phyloP scores from a whole-genome alignment of 495 filamentous ascomycete species.

The Chlorociboria aeruginascens region DNA sequence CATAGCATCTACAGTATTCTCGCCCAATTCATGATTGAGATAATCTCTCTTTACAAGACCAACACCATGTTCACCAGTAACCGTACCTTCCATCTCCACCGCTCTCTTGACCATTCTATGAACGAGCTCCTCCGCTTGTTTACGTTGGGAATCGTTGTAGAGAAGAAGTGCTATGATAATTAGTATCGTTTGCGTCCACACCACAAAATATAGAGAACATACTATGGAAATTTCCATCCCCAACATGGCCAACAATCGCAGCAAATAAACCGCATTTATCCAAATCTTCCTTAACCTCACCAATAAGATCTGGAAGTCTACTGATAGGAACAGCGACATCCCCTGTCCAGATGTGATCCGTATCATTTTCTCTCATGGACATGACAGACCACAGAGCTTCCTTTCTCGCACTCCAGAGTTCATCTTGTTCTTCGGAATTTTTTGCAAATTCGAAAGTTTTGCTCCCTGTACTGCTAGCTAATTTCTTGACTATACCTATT shows the following conservation, averaged over 20 bases:
- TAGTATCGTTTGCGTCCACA: not conserved
- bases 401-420: conserved; percentile 82
- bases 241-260: conserved; percentile 71
- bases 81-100: conserved; percentile 72
- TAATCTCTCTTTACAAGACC: conserved; percentile 77
- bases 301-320: conserved; percentile 60
- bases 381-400: conserved; percentile 71
- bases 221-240: conserved; percentile 78
- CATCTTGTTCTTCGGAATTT: conserved; percentile 52
- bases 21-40: conserved; percentile 59
- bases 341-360: conserved; percentile 68
- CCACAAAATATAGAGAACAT: conserved; percentile 7
- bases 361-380: conserved; percentile 40
- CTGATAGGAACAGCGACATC: conserved; percentile 76
- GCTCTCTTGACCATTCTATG: conserved; percentile 78
- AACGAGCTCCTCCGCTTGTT: conserved; percentile 55
- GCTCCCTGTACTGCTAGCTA: conserved; percentile 51
- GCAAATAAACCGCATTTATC: conserved; percentile 51
- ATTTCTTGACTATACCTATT: conserved; percentile 53
- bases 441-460: conserved; percentile 71
- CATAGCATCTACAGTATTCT: conserved; percentile 67
- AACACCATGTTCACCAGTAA: conserved; percentile 75
- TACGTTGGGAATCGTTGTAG: conserved; percentile 54
- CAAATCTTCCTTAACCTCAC: conserved; percentile 65
- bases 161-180: conserved; percentile 47